Evolutionary conservation across 805 yeast genomes (phyloP).

Genomic region (Tetrapisispora fleetii): DNA sequence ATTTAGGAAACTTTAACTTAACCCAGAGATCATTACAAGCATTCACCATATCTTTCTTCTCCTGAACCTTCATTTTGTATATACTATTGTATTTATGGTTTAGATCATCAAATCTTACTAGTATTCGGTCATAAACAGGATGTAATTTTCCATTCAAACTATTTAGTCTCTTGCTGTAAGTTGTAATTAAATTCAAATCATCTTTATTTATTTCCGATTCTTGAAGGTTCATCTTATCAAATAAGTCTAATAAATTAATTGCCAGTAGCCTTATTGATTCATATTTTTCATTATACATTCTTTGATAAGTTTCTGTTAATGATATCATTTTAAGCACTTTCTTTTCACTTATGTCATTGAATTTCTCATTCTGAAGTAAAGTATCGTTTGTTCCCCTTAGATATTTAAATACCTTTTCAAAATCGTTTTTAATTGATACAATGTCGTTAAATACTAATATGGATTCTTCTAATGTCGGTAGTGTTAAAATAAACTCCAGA

Average conservation of each 20-base stretch:
- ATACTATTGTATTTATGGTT: constrained; percentile 11
- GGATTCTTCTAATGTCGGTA: constrained; percentile 15
- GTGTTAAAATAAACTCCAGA: constrained; percentile 2
- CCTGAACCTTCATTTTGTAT: constrained; percentile 29
- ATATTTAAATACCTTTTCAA: constrained; percentile 5
- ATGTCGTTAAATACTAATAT: constrained; percentile 2
- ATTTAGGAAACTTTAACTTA: constrained; percentile 41
- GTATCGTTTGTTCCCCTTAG: constrained; percentile 16
- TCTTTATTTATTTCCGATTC: constrained; percentile 10
- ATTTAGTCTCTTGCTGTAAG: not conserved
- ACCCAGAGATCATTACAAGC: constrained; percentile 47
- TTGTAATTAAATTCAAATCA: not conserved
- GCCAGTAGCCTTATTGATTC: not conserved
- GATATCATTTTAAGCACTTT: not conserved
- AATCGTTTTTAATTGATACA: constrained; percentile 4
- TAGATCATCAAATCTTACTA: constrained; percentile 10
- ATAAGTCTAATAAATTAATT: not conserved
- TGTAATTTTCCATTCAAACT: not conserved
- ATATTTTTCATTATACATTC: not conserved
- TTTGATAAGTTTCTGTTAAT: not conserved
- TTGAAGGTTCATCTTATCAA: not conserved
- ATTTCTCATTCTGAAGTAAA: constrained; percentile 13
- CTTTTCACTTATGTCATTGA: constrained; percentile 14
- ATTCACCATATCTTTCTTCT: constrained; percentile 26
- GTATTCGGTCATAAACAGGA: constrained; percentile 5